Evolutionary conservation across 2,329 filamentous ascomycete species (phyloP), one percentile per base, ranked within the genome.

Genomic region (Neofusicoccum kwambonambiense): DNA sequence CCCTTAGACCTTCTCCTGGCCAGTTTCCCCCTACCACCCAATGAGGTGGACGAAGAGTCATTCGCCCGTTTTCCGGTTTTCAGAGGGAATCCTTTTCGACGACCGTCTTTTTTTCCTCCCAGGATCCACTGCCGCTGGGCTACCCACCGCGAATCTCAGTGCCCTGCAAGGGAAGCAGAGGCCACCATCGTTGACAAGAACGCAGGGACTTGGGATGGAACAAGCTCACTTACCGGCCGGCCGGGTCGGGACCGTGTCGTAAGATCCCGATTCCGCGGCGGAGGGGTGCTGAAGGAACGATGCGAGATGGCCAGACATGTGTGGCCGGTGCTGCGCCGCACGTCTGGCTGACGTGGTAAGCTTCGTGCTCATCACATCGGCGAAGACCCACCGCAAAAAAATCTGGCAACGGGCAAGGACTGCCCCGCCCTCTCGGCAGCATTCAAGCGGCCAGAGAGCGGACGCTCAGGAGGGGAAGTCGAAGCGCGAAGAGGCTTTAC

Each of bases 191-290:
- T 31, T 56, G 13, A 7, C 27, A 13, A 15, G 52, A 45, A 58
- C 54, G 54, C 54, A 58, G 39, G 41, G 54, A 58, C 54, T 45
- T 41, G 52, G 19, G 37, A 56, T 58, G 22, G 54, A 42, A 42
- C 54, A 45, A 42, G 39, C 22, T 58, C 54, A 58, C 54, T 57
- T 57, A 57, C 54, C 54, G 44, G 39, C 8, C 27, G 22, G 22
- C 34, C 54, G 54, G 54, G 54, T 58, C 54, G 27, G n/a, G 39
- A n/a, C 54, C 54, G 22, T 34, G 34, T 58, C 39, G 39, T 58
- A 27, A 58, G 54, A 58, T 58, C 54, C 54, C 54, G 54, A 58
- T 58, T 58, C 54, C 54, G 54, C 54, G 54, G 54, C 54, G 54
- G 54, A 58, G 54, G 54, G 54, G 54, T 58, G 39, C 22, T 58